These are phyloP conservation scores for Martiniozyma abietophila DNA, from an alignment of 805 yeast species.

Conservation along the genomic window DNA sequence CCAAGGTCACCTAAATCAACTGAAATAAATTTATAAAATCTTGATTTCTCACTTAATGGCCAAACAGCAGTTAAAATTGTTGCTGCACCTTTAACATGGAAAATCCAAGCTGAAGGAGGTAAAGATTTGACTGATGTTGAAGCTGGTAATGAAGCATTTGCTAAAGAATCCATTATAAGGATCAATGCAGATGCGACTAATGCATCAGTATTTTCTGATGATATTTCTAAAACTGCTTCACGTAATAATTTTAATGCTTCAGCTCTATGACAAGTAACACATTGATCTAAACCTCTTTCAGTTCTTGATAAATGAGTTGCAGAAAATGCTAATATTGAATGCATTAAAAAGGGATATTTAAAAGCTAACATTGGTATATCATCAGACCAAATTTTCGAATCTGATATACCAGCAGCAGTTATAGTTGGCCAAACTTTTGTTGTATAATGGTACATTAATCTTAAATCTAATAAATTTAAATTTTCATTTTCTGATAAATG, in stretches of 20 bases:
- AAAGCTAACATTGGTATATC: conserved; percentile 87
- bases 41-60: conserved; percentile 67
- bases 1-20: conserved; percentile 88
- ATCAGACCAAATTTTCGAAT: conserved; percentile 74
- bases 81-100: conserved; percentile 95
- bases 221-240: conserved; percentile 78
- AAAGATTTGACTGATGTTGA: conserved; percentile 46
- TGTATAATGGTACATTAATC: conserved; percentile 81
- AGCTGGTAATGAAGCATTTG: conserved; percentile 69
- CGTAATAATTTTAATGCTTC: conserved; percentile 75
- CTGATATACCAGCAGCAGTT: conserved; percentile 85
- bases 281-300: conserved; percentile 66
- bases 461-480: conserved; percentile 66
- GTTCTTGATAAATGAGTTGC: conserved; percentile 85
- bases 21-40: conserved; percentile 64
- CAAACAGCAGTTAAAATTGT: conserved; percentile 94
- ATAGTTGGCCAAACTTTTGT: conserved; percentile 79
- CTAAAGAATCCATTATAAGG: conserved; percentile 85
- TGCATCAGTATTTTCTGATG: conserved; percentile 83
- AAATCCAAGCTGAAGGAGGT: conserved; percentile 94
- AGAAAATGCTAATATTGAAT: conserved; percentile 78
- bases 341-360: conserved; percentile 85
- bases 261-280: conserved; percentile 78
- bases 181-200: conserved; percentile 86
- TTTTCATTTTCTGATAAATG: conserved; percentile 15